Percentiles rank a stretch among this genome's conserved stretches.
Evolutionary conservation across 108 stramenopile genomes (phyloP).

Genomic region (Thalassiosira profunda): DNA sequence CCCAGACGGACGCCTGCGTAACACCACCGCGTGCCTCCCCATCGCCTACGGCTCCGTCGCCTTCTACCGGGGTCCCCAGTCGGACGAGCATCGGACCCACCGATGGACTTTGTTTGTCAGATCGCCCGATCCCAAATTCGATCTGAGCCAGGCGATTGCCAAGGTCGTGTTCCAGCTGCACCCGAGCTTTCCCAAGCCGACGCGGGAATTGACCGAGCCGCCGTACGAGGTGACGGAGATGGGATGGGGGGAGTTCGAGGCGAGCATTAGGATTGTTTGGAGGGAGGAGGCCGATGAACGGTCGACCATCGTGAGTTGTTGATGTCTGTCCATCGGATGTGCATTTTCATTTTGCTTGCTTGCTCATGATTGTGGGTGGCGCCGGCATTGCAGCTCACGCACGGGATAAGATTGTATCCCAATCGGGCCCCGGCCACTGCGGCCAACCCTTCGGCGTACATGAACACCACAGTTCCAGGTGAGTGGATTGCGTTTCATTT

Average conservation of each 20-base stretch:
- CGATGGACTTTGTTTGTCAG: slow-evolving; percentile 92
- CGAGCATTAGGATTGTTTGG: slow-evolving; percentile 92
- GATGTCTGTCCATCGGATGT: not conserved
- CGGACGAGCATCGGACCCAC: no score
- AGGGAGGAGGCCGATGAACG: slow-evolving; percentile 84
- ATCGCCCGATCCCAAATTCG: slow-evolving; percentile 85
- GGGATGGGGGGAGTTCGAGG: slow-evolving; percentile 99
- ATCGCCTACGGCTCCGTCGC: slow-evolving; percentile 96
- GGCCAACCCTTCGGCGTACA: slow-evolving; percentile 15
- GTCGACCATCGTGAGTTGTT: slow-evolving; percentile 25
- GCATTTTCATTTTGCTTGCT: no score
- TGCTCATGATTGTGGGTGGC: no score
- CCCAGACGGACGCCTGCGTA: slow-evolving; percentile 20
- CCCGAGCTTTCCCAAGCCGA: slow-evolving; percentile 92
- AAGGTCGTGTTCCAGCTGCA: slow-evolving; percentile 98
- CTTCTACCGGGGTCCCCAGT: slow-evolving; percentile 81
- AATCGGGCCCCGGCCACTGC: slow-evolving; percentile 18
- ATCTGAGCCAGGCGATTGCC: slow-evolving; percentile 76
- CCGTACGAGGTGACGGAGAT: slow-evolving; percentile 95
- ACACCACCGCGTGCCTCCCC: slow-evolving; percentile 88
- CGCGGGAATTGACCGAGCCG: slow-evolving; percentile 79
- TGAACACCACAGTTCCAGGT: slow-evolving; percentile 33
- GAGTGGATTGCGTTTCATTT: slow-evolving; percentile 1
- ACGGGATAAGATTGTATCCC: slow-evolving; percentile 91
- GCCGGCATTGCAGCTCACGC: slow-evolving; percentile 77